phyloP scores from a whole-genome alignment of 176 grass and related monocot species.

The Carex pumila region DNA sequence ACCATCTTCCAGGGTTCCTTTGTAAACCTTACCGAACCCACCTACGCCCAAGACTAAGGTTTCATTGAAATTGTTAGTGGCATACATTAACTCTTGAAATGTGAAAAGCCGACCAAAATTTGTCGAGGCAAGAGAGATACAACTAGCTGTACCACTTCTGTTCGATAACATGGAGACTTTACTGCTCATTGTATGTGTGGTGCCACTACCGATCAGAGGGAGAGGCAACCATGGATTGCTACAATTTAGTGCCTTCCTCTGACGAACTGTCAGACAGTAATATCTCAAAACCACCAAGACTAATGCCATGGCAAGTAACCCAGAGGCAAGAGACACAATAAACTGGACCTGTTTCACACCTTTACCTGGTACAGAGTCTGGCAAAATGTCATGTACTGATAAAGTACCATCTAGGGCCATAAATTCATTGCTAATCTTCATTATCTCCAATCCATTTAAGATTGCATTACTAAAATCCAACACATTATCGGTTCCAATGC shows the following conservation, averaged over 20 bases:
- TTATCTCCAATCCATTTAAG: conserved; percentile 88
- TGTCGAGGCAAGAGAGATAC: conserved; percentile 64
- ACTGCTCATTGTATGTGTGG: conserved; percentile 38
- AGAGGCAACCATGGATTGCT: conserved; percentile 20
- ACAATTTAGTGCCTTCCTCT: conserved; percentile 36
- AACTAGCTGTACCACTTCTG: conserved; percentile 63
- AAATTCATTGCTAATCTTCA: conserved; percentile 78
- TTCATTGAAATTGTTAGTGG: conserved; percentile 80
- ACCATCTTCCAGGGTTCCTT: conserved; percentile 69
- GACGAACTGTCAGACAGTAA: conserved; percentile 24
- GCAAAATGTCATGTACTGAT: conserved; percentile 23
- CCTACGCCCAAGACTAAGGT: conserved; percentile 78
- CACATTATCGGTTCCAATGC: conserved; percentile 58
- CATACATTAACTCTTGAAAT: conserved; percentile 60
- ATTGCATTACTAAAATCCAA: conserved; percentile 42
- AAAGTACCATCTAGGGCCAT: conserved; percentile 31
- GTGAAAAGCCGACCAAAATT: conserved; percentile 63
- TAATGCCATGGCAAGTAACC: conserved; percentile 28
- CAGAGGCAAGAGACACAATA: conserved; percentile 45
- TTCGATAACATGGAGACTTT: conserved; percentile 54
- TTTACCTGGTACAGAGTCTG: not conserved
- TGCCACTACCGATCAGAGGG: conserved; percentile 42
- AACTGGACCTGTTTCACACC: not conserved
- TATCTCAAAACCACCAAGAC: conserved; percentile 26
- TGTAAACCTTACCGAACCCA: conserved; percentile 92